Percentiles rank a stretch among this genome's conserved stretches.
phyloP scores from a whole-genome alignment of 2,329 filamentous ascomycete genomes.

The Penicillium frequentans region DNA sequence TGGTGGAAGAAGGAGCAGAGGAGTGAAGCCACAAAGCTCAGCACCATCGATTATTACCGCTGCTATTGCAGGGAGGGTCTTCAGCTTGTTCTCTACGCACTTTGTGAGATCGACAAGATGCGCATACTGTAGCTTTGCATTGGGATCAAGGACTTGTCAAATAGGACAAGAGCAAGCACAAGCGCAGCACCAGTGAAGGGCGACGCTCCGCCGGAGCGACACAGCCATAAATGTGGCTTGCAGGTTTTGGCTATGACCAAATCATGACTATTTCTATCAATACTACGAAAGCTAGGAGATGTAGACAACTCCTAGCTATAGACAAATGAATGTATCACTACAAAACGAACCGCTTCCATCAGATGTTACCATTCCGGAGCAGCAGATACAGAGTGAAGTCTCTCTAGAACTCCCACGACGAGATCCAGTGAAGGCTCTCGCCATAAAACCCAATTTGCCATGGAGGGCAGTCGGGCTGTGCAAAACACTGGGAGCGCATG shows the following conservation, averaged over 20 bases:
- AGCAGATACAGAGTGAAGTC: conserved; percentile 79
- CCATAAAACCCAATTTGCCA: conserved; percentile 32
- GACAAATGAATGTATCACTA: conserved; percentile 62
- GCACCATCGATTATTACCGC: not conserved
- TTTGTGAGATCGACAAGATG: not conserved
- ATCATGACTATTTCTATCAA: conserved; percentile 4
- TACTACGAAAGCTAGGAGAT: not conserved
- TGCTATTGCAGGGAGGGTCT: not conserved
- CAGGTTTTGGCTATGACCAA: not conserved
- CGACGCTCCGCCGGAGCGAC: not conserved
- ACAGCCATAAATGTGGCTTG: not conserved
- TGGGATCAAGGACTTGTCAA: not conserved
- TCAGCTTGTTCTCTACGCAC: not conserved
- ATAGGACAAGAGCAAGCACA: not conserved
- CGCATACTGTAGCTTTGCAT: not conserved
- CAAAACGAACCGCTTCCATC: conserved; percentile 80
- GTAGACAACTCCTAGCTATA: conserved; percentile 6
- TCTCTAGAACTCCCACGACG: conserved; percentile 62
- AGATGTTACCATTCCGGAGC: conserved; percentile 69
- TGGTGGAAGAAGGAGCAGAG: conserved; percentile 56
- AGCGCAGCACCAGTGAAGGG: not conserved
- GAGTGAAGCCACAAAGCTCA: conserved; percentile 28
- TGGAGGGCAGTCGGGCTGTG: conserved; percentile 38
- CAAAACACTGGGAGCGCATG: conserved; percentile 43
- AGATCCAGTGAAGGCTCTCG: conserved; percentile 41